Conservation (phyloP, 2,329 filamentous ascomycete species). For the Iodosphaeria phyllophila region DNA sequence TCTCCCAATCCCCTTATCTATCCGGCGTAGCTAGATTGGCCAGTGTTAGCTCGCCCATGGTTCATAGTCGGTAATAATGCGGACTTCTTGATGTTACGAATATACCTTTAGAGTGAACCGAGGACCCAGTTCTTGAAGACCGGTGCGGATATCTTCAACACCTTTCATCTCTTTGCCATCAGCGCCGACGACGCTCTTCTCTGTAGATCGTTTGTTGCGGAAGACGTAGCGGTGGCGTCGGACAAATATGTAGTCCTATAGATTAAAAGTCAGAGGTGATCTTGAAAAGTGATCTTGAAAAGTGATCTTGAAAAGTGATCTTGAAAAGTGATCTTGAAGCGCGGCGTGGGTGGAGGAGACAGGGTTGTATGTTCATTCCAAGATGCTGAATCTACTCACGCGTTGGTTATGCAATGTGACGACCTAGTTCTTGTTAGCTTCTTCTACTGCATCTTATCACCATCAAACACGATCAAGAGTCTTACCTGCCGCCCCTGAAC, state of each 20-base stretch:
- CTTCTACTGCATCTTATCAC: background rate
- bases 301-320: background rate
- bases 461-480: background rate
- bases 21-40: conserved; percentile 72
- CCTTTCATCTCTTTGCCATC: conserved; percentile 75
- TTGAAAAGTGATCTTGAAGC: background rate
- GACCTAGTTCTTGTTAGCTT: conserved; percentile 1
- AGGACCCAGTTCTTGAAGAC: conserved; percentile 79
- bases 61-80: too few species aligned
- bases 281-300: background rate
- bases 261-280: conserved; percentile 40
- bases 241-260: conserved; percentile 91
- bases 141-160: conserved; percentile 69
- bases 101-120: conserved; percentile 13
- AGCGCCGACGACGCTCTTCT: conserved; percentile 59
- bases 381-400: conserved; percentile 2
- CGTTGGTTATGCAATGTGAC: conserved; percentile 79
- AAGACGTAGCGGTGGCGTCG: conserved; percentile 84
- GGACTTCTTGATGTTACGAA: too few species aligned
- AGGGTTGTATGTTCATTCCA: background rate
- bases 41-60: too few species aligned
- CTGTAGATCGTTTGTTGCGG: conserved; percentile 50
- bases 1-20: conserved; percentile 71
- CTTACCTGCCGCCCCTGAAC: conserved; percentile 65
- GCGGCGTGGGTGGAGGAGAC: background rate